Conservation (phyloP, 2,329 filamentous ascomycete genomes). For the Chrysoporthe cubensis region DNA sequence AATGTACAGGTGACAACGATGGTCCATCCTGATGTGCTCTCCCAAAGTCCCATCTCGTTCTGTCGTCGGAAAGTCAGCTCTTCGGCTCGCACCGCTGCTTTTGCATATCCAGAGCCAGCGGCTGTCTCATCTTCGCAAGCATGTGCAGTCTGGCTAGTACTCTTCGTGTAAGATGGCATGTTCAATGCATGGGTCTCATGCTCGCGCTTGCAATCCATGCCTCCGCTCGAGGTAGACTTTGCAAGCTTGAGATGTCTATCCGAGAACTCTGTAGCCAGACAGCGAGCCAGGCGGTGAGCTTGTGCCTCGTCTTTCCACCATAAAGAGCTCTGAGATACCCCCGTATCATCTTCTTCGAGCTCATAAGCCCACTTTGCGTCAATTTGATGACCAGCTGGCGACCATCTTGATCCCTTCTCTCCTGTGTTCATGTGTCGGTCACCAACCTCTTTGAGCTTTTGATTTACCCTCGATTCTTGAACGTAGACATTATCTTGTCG, state of each 20-base stretch:
- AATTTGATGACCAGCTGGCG: neutral
- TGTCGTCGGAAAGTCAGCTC: conserved; percentile 55
- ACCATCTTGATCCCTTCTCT: neutral
- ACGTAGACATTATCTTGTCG: conserved; percentile 1
- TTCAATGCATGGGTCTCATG: no score
- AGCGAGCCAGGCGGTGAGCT: conserved; percentile 9
- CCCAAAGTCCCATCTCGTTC: conserved; percentile 57
- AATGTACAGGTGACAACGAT: conserved; percentile 47
- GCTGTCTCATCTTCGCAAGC: neutral
- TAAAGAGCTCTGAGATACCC: neutral
- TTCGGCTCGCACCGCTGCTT: conserved; percentile 48
- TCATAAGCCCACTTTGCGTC: neutral
- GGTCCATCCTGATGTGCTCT: conserved; percentile 54
- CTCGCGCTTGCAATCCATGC: no score
- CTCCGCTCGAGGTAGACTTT: no score
- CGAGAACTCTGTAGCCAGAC: neutral
- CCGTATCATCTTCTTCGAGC: neutral
- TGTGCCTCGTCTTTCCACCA: conserved; percentile 23
- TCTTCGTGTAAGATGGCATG: neutral
- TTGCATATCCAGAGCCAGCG: conserved; percentile 31
- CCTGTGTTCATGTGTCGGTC: neutral
- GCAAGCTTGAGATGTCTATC: no score
- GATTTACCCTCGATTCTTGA: neutral
- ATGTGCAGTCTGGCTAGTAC: conserved; percentile 18
- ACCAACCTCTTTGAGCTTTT: no score